These are phyloP conservation scores for Trifolium repens DNA, from an alignment of 306 rosid genomes.

Conservation along the genomic window DNA sequence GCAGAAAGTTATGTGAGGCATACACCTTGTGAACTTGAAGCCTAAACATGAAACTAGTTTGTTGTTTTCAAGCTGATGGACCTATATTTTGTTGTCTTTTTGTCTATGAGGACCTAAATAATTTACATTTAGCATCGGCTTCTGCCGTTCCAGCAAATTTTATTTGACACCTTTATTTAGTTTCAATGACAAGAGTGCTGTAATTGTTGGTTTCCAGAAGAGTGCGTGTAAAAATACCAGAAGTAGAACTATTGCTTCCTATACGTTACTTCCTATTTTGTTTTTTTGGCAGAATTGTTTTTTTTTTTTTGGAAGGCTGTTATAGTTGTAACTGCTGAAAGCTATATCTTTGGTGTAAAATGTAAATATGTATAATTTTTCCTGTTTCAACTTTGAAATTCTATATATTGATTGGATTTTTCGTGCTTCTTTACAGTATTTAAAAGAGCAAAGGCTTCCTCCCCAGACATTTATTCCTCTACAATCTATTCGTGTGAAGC, in stretches of 20 bases:
- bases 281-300: neutral
- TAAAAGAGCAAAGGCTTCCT: constrained; percentile 99
- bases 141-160: constrained; percentile 14
- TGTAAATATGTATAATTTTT: constrained; percentile 9
- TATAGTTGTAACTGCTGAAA: constrained; percentile 15
- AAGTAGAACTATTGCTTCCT: constrained; percentile 14
- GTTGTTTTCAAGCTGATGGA: constrained; percentile 16
- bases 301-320: neutral
- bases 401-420: constrained; percentile 31
- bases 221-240: constrained; percentile 6
- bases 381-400: constrained; percentile 32
- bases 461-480: constrained; percentile 99
- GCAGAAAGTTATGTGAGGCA: neutral
- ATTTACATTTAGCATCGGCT: constrained; percentile 21
- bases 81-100: constrained; percentile 15
- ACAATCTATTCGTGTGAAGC: constrained; percentile 94
- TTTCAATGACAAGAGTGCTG: constrained; percentile 4
- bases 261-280: constrained; percentile 25
- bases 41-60: constrained; percentile 22
- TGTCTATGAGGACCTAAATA: neutral
- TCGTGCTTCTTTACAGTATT: constrained; percentile 70
- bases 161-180: constrained; percentile 22
- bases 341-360: constrained; percentile 27
- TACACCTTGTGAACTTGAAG: constrained; percentile 10
- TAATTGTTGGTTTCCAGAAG: constrained; percentile 15